Conservation (phyloP, 2,329 filamentous ascomycete genomes). For the Myotisia sp. region DNA sequence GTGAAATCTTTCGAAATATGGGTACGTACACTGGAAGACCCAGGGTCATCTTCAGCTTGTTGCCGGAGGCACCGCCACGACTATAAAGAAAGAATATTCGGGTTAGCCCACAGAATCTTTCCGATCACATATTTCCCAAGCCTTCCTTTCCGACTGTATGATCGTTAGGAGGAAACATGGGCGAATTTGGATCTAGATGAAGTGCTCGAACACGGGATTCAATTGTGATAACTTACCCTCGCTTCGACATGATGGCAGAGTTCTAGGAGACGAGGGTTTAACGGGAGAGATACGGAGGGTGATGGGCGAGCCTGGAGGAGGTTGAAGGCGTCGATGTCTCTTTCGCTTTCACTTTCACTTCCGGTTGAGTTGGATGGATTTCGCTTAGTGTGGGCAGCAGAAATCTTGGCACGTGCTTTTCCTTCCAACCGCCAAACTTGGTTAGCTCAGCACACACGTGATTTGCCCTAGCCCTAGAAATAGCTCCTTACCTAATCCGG, state of each 20-base stretch:
- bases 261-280: slow-evolving; percentile 27
- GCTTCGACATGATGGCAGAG: slow-evolving; percentile 37
- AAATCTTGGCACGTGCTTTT: slow-evolving; percentile 31
- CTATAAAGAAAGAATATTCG: slow-evolving; percentile 26
- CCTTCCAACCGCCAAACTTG: slow-evolving; percentile 7
- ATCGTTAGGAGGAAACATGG: too few relatives aligned
- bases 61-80: slow-evolving; percentile 83
- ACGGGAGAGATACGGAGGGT: too few relatives aligned
- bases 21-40: slow-evolving; percentile 91
- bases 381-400: slow-evolving; percentile 32
- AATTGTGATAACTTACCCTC: slow-evolving; percentile 35
- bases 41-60: slow-evolving; percentile 99
- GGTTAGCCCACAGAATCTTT: slow-evolving; percentile 5
- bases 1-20: slow-evolving; percentile 5
- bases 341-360: too few relatives aligned
- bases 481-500: not conserved
- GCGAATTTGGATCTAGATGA: too few relatives aligned
- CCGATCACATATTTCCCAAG: slow-evolving; percentile 8
- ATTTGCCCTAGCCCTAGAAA: slow-evolving; percentile 27
- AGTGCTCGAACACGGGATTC: too few relatives aligned
- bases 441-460: slow-evolving; percentile 6
- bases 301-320: too few relatives aligned
- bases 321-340: too few relatives aligned
- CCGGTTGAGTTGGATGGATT: slow-evolving; percentile 14
- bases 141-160: not conserved